Evolutionary conservation across 257 asterid genomes (phyloP), one percentile per base, ranked within the genome.

Genomic region (Solanum phureja): DNA sequence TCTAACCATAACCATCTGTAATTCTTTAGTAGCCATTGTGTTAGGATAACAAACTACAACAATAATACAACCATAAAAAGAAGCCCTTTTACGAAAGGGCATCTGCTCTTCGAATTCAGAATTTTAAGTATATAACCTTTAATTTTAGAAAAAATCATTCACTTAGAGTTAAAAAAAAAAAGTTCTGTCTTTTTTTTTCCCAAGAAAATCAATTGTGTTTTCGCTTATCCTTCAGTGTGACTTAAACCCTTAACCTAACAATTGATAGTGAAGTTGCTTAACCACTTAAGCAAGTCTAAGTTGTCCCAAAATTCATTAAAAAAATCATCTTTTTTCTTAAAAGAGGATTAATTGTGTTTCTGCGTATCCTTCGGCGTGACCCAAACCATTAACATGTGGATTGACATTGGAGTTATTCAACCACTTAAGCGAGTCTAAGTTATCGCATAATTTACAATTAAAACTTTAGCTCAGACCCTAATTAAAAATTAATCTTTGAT

Each of bases 1-100:
- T 72, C 83, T 87, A 87, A 56, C 90, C 46, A 76, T 86, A 87
- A 73, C 85, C 56, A 86, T 66, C 49, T 66, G 62, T 40, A 42
- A 77, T 85, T 29, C n/a, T 87, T 35, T 49, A 82, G 9, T 16
- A 49, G 40, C 40, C 68, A n/a, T 6, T 77, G 52, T 49, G 46
- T 71, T 83, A 77, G 86, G 75, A 56, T 58, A 84, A 83, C 68
- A 27, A 79, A 79, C 86, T 81, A 31, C 84, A 62, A 49, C 27
- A 24, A 69, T 64, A 37, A 52, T n/a, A 44, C 44, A 71, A 44
- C 35, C 85, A 82, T 82, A 82, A 82, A 29, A 82, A 18, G 44
- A 82, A 5, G 24, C 16, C 14, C 85, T 29, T 81, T 49, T 29
- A 81, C 29, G 42, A 46, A n/a, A 71, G 11, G 6, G 7, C 3